phyloP scores from a whole-genome alignment of 768 basidiomycete genomes.

The Goffeauzyma gilvescens region DNA sequence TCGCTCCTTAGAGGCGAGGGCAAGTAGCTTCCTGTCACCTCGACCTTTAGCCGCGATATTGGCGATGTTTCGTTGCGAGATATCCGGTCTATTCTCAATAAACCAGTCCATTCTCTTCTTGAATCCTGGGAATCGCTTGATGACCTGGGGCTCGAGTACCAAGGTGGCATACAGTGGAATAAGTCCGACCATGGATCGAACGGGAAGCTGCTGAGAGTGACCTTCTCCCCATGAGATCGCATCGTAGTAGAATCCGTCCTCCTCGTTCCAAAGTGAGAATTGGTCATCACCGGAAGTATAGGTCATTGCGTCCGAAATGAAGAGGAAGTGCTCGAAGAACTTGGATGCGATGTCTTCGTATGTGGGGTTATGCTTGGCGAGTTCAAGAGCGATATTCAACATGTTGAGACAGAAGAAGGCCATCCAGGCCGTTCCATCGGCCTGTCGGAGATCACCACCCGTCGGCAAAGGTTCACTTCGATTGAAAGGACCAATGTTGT shows the following conservation, averaged over 20 bases:
- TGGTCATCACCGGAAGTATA: slow-evolving; percentile 49
- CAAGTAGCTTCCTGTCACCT: slow-evolving; percentile 70
- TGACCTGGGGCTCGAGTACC: slow-evolving; percentile 69
- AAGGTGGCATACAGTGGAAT: slow-evolving; percentile 91
- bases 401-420: slow-evolving; percentile 96
- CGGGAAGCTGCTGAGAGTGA: slow-evolving; percentile 70
- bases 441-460: slow-evolving; percentile 80
- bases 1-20: slow-evolving; percentile 78
- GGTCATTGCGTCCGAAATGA: slow-evolving; percentile 98
- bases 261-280: slow-evolving; percentile 76
- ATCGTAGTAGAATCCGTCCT: slow-evolving; percentile 97
- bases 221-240: slow-evolving; percentile 71
- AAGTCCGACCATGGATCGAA: slow-evolving; percentile 88
- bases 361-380: slow-evolving; percentile 90
- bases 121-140: slow-evolving; percentile 90
- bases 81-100: slow-evolving; percentile 71
- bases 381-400: slow-evolving; percentile 90
- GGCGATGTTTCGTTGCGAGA: slow-evolving; percentile 80
- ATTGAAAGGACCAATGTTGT: slow-evolving; percentile 97
- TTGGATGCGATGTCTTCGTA: slow-evolving; percentile 99
- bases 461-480: slow-evolving; percentile 91
- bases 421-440: slow-evolving; percentile 99
- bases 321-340: slow-evolving; percentile 68
- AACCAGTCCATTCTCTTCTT: slow-evolving; percentile 99
- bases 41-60: slow-evolving; percentile 74